Conservation (phyloP, 1,284 basidiomycete genomes). For the Cutaneotrichosporon spelunceum region DNA sequence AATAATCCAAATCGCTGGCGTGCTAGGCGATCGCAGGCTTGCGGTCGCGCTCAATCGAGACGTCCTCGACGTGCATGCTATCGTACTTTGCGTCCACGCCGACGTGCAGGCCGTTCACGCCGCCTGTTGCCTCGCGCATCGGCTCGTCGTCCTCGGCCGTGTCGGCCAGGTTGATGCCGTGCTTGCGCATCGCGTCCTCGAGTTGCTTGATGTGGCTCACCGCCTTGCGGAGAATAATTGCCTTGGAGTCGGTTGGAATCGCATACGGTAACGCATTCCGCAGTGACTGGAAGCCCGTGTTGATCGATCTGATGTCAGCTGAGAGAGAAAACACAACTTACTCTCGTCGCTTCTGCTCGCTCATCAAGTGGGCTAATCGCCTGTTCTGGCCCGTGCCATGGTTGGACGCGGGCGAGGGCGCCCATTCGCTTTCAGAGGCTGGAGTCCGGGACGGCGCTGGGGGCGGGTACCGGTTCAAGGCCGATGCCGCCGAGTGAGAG, state of each 20-base stretch:
- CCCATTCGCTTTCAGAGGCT: conserved; percentile 20
- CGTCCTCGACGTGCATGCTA: conserved; percentile 20
- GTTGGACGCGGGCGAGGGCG: conserved; percentile 7
- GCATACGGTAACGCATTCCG: conserved; percentile 36
- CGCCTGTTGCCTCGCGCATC: conserved; percentile 17
- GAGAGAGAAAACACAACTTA: conserved; percentile 25
- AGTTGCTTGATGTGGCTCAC: conserved; percentile 41
- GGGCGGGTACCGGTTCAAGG: conserved; percentile 11
- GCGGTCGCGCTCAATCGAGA: conserved; percentile 19
- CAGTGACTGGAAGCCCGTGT: conserved; percentile 42
- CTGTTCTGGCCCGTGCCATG: conserved; percentile 36
- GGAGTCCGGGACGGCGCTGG: conserved; percentile 8
- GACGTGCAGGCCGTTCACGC: conserved; percentile 10
- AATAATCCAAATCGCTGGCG: not conserved
- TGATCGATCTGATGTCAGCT: conserved; percentile 40
- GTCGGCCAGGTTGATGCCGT: conserved; percentile 20
- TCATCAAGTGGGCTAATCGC: conserved; percentile 46
- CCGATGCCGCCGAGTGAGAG: conserved; percentile 20
- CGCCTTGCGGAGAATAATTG: conserved; percentile 47
- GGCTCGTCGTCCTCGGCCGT: conserved; percentile 10
- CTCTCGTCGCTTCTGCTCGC: conserved; percentile 50
- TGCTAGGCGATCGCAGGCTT: conserved; percentile 14
- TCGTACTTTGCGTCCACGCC: conserved; percentile 18
- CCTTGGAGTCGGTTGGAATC: conserved; percentile 45
- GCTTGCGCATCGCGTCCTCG: conserved; percentile 30